Percentiles rank a stretch among this genome's conserved stretches.
phyloP scores from a whole-genome alignment of 1,139 yeast species.

The Kodamaea alishanica region DNA sequence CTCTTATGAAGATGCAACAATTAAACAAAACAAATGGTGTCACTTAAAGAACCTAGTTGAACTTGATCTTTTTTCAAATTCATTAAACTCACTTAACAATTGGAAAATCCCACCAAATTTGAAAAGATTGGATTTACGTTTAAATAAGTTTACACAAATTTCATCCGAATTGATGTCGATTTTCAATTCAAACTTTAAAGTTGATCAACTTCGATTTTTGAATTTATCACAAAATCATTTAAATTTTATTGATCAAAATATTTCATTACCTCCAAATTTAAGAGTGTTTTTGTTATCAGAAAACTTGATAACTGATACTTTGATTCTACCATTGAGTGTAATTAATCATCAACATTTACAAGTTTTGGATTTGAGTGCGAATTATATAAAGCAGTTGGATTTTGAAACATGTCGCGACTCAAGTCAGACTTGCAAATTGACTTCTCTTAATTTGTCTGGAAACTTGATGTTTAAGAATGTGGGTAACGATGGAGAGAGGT shows the following conservation, averaged over 20 bases:
- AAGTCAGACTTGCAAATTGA: slow-evolving; percentile 8
- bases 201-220: slow-evolving; percentile 4
- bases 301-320: slow-evolving; percentile 6
- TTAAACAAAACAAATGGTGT: slow-evolving; percentile 19
- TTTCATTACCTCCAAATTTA: slow-evolving; percentile 12
- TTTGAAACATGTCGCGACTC: background rate
- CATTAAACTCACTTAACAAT: slow-evolving; percentile 15
- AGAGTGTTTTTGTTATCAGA: slow-evolving; percentile 8
- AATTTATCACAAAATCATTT: slow-evolving; percentile 16
- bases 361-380: slow-evolving; percentile 21
- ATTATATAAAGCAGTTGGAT: slow-evolving; percentile 14
- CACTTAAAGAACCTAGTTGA: slow-evolving; percentile 21
- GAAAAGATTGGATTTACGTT: slow-evolving; percentile 21
- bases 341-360: slow-evolving; percentile 11
- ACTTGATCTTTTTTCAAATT: slow-evolving; percentile 25
- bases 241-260: slow-evolving; percentile 11
- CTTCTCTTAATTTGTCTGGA: slow-evolving; percentile 18
- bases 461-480: slow-evolving; percentile 16
- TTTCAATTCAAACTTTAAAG: slow-evolving; percentile 1
- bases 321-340: slow-evolving; percentile 6
- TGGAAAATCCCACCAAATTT: slow-evolving; percentile 28
- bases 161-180: slow-evolving; percentile 9
- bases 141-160: slow-evolving; percentile 16
- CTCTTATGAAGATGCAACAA: slow-evolving; percentile 15
- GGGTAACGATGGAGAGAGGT: background rate